These are phyloP conservation scores for Barnettozyma salicaria DNA, from an alignment of 805 yeast species.

Conservation along the genomic window DNA sequence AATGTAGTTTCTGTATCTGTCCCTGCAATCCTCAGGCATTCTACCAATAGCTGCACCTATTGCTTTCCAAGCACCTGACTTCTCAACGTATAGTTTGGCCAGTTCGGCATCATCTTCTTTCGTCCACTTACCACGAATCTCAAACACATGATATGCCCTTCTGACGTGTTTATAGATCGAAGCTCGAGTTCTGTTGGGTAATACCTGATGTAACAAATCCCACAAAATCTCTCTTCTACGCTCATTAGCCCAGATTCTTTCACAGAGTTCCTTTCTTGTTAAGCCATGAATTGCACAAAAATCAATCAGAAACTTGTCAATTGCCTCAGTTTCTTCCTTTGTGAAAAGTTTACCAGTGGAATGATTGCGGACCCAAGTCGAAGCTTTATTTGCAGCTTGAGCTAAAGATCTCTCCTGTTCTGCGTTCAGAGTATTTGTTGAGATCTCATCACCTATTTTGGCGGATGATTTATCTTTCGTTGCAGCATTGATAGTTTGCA, in stretches of 20 bases:
- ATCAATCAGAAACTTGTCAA: conserved; percentile 65
- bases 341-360: conserved; percentile 40
- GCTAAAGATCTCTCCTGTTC: not conserved
- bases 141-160: conserved; percentile 81
- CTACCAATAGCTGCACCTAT: conserved; percentile 77
- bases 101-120: conserved; percentile 70
- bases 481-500: conserved; percentile 31
- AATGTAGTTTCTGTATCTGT: conserved; percentile 92
- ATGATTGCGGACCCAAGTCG: conserved; percentile 23
- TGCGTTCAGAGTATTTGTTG: not conserved
- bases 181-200: conserved; percentile 83
- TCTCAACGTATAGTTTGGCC: conserved; percentile 53
- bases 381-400: conserved; percentile 40
- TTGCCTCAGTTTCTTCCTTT: conserved; percentile 58
- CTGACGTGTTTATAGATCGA: conserved; percentile 90
- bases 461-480: conserved; percentile 13
- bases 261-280: conserved; percentile 65
- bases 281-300: conserved; percentile 60
- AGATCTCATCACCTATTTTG: no score
- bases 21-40: conserved; percentile 98
- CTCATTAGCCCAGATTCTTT: conserved; percentile 81
- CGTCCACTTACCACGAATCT: conserved; percentile 87
- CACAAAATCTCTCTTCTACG: conserved; percentile 85
- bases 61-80: conserved; percentile 82
- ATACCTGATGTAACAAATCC: conserved; percentile 72